Conservation (phyloP, 768 basidiomycete species). For the Hericium rajendrae region DNA sequence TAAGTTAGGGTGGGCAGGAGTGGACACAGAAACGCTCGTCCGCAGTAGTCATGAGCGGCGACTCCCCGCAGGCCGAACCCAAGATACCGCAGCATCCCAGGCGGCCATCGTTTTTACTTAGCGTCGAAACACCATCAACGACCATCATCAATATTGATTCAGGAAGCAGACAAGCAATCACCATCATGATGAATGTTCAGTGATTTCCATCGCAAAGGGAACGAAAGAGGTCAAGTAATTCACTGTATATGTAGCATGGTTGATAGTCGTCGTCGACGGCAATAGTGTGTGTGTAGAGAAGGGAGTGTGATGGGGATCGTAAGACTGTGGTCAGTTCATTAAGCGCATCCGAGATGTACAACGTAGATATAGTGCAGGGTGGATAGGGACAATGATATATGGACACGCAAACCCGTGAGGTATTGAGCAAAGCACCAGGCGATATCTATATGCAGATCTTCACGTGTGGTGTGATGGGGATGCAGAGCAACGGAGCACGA, state of each 20-base stretch:
- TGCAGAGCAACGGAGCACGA: neutral
- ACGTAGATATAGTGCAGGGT: constrained; percentile 8
- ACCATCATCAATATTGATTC: too few species aligned
- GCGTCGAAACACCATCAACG: too few species aligned
- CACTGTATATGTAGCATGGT: too few species aligned
- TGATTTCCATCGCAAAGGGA: too few species aligned
- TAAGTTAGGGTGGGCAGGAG: too few species aligned
- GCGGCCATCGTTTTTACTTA: too few species aligned
- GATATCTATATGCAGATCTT: neutral
- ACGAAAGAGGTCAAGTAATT: too few species aligned
- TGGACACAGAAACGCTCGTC: too few species aligned
- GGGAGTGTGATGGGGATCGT: neutral
- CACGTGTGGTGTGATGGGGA: neutral
- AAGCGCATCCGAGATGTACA: constrained; percentile 7
- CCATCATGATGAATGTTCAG: neutral
- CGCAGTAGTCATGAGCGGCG: too few species aligned
- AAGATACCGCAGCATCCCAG: too few species aligned
- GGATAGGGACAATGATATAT: constrained; percentile 4
- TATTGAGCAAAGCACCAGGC: constrained; percentile 3
- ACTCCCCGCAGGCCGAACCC: too few species aligned
- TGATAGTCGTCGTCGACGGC: neutral
- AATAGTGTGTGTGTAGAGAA: neutral
- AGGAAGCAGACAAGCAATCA: neutral
- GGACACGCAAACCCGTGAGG: neutral
- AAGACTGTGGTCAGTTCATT: constrained; percentile 11